Evolutionary conservation across 106 monocot species (phyloP).

Genomic region (Apostasia ramifera): DNA sequence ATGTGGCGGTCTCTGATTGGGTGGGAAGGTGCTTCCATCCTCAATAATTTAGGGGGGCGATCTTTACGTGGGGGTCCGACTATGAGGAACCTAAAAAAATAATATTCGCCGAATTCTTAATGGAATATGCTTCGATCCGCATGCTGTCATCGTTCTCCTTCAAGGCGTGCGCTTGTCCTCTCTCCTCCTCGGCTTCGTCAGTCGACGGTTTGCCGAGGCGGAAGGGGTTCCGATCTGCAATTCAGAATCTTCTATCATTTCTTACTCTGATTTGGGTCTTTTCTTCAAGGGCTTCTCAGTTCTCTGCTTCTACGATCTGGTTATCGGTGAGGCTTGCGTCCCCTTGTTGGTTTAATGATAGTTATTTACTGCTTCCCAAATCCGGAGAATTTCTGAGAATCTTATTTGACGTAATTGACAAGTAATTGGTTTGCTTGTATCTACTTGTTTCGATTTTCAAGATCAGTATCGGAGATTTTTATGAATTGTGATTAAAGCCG

Average conservation of each 20-base stretch:
- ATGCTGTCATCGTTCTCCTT: neutral
- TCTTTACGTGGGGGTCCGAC: neutral
- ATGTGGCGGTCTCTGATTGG: too few species aligned
- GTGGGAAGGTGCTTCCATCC: too few species aligned
- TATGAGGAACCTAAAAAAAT: neutral
- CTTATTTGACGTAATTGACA: neutral
- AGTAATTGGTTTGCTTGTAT: neutral
- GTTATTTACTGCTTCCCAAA: neutral
- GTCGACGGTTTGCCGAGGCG: neutral
- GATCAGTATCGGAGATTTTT: neutral
- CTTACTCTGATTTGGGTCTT: neutral
- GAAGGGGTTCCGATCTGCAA: neutral
- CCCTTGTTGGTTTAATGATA: neutral
- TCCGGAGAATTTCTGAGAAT: neutral
- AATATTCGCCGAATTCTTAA: neutral
- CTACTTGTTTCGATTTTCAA: neutral
- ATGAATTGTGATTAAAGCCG: neutral
- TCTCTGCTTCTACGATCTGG: neutral
- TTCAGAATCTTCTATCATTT: neutral
- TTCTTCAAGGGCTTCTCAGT: neutral
- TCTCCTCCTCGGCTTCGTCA: neutral
- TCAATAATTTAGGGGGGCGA: neutral
- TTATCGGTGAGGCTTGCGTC: neutral
- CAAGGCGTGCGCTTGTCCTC: neutral
- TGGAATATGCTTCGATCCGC: conserved; percentile 7